Evolutionary conservation across 108 stramenopile genomes (phyloP).

Genomic region (Stephanodiscus minutulus): DNA sequence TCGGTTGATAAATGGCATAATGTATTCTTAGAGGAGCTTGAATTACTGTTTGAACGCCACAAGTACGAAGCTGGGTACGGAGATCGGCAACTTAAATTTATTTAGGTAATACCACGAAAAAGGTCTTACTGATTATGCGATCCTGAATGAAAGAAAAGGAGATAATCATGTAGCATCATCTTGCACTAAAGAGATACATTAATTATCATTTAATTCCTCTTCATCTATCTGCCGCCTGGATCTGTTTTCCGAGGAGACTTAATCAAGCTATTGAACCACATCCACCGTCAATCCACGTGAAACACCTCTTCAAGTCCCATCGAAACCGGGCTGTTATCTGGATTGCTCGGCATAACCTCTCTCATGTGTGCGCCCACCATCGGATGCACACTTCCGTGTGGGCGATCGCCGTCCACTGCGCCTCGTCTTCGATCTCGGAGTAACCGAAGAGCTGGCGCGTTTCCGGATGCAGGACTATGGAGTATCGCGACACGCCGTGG

Average conservation of each 20-base stretch:
- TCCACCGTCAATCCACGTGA: not conserved
- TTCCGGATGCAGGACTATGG: slow-evolving; percentile 1
- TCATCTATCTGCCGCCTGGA: no score
- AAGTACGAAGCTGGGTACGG: slow-evolving; percentile 60
- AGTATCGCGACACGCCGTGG: not conserved
- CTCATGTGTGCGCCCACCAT: slow-evolving; percentile 11
- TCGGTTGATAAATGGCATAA: slow-evolving; percentile 53
- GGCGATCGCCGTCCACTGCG: not conserved
- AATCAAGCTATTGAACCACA: no score
- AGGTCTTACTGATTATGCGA: not conserved
- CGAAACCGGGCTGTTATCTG: slow-evolving; percentile 3
- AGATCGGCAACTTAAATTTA: slow-evolving; percentile 47
- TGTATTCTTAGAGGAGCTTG: slow-evolving; percentile 50
- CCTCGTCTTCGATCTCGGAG: slow-evolving; percentile 10
- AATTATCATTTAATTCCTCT: no score
- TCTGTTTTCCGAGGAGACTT: no score
- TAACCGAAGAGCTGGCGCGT: not conserved
- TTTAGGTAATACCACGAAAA: slow-evolving; percentile 17
- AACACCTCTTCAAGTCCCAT: slow-evolving; percentile 1
- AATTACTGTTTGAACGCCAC: slow-evolving; percentile 56
- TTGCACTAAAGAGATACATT: no score
- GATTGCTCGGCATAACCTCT: not conserved
- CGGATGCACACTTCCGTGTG: not conserved
- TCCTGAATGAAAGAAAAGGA: no score
- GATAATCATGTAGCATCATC: no score